Conservation (phyloP, 306 rosid genomes). For the Albizia julibrissin region DNA sequence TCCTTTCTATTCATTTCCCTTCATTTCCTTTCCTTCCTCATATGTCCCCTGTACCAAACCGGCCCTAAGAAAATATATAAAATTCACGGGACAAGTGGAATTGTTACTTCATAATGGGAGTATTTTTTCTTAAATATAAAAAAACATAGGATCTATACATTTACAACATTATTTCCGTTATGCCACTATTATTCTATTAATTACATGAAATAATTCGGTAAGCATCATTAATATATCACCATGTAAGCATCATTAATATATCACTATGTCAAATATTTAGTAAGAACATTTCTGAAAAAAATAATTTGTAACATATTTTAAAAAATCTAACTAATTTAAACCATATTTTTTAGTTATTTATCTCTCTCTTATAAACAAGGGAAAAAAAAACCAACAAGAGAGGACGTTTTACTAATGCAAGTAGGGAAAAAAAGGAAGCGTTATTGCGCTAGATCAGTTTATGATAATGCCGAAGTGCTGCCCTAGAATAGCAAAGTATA, state of each 20-base stretch:
- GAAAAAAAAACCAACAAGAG: neutral
- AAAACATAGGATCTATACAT: neutral
- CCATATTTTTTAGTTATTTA: neutral
- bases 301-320: too few relatives aligned
- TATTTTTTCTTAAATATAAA: too few relatives aligned
- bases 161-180: neutral
- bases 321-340: neutral
- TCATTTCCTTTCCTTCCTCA: too few relatives aligned
- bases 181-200: neutral
- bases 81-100: neutral
- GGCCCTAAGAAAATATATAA: neutral
- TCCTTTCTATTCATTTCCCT: too few relatives aligned
- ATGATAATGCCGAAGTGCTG: constrained; percentile 25
- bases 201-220: too few relatives aligned
- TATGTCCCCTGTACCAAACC: too few relatives aligned
- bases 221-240: neutral
- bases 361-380: too few relatives aligned
- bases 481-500: constrained; percentile 13
- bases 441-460: neutral
- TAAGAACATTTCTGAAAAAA: neutral
- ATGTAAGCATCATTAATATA: too few relatives aligned
- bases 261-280: neutral
- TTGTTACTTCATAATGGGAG: neutral
- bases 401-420: neutral
- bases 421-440: neutral